A percentile compares a stretch with the other conserved stretches of the same genome.
phyloP scores from a whole-genome alignment of 768 basidiomycete species.

The Termitomyces sp. region DNA sequence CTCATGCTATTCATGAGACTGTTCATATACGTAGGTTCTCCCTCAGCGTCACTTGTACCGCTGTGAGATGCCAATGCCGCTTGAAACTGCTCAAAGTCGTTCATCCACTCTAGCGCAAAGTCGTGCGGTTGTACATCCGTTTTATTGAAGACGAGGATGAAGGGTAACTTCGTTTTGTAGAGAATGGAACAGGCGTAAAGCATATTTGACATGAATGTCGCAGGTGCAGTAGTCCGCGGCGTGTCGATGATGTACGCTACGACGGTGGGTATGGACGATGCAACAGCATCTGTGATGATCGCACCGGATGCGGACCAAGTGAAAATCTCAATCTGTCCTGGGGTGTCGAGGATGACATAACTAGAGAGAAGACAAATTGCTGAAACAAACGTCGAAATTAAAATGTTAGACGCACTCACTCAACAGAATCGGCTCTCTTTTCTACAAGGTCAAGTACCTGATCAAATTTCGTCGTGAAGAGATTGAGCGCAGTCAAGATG shows the following conservation, averaged over 20 bases:
- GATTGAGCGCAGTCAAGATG: constrained; percentile 92
- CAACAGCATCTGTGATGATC: constrained; percentile 96
- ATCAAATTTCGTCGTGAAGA: constrained; percentile 99
- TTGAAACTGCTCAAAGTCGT: constrained; percentile 95
- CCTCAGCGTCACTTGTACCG: constrained; percentile 67
- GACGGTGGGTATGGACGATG: constrained; percentile 88
- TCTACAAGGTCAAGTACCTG: constrained; percentile 91
- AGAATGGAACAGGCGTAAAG: constrained; percentile 98
- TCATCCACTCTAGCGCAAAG: constrained; percentile 98
- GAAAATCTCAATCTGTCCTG: constrained; percentile 99
- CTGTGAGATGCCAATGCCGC: constrained; percentile 70
- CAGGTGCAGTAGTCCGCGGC: constrained; percentile 87
- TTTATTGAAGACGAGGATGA: constrained; percentile 98
- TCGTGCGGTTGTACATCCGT: constrained; percentile 87
- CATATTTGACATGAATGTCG: constrained; percentile 99
- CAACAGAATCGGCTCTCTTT: constrained; percentile 81
- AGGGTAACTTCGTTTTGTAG: constrained; percentile 97
- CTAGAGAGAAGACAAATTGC: constrained; percentile 30
- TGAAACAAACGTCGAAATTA: background rate
- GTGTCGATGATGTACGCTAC: constrained; percentile 98
- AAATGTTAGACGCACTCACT: constrained; percentile 48
- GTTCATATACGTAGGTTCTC: constrained; percentile 96
- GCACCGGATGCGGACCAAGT: constrained; percentile 99
- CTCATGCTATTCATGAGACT: constrained; percentile 99
- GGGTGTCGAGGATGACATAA: constrained; percentile 93